phyloP scores from a whole-genome alignment of 2,329 filamentous ascomycete species.

The Penicillium oxalicum region DNA sequence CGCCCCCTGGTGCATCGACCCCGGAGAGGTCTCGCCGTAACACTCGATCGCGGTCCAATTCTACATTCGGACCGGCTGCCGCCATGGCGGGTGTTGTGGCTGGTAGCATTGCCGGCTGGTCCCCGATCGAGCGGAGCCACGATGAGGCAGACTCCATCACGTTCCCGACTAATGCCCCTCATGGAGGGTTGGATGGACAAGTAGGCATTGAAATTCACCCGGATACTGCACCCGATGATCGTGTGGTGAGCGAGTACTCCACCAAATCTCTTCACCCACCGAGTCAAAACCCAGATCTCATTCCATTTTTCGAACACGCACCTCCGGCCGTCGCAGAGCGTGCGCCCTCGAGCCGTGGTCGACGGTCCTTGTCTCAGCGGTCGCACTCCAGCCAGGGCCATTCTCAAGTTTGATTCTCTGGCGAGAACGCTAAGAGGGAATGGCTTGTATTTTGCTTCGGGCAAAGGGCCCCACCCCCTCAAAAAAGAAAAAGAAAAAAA shows the following conservation, averaged over 20 bases:
- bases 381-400: conserved; percentile 34
- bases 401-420: conserved; percentile 13
- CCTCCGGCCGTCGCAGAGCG: conserved; percentile 26
- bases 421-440: too few relatives aligned
- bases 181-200: conserved; percentile 37
- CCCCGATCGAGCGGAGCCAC: conserved; percentile 49
- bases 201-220: conserved; percentile 45
- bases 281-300: conserved; percentile 43
- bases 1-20: conserved; percentile 44
- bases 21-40: conserved; percentile 49
- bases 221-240: conserved; percentile 41
- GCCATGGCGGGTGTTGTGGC: conserved; percentile 62
- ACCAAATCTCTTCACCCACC: conserved; percentile 35
- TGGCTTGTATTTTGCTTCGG: too few relatives aligned
- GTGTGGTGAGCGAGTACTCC: conserved; percentile 37
- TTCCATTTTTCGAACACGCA: conserved; percentile 41
- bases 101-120: conserved; percentile 61
- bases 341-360: conserved; percentile 30
- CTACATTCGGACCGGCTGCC: conserved; percentile 53
- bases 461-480: too few relatives aligned
- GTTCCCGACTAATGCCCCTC: conserved; percentile 33
- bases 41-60: conserved; percentile 55
- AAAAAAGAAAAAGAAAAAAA: not conserved
- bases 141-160: conserved; percentile 34
- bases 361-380: conserved; percentile 32